A percentile compares a stretch with the other conserved stretches of the same genome.
Evolutionary conservation across 768 basidiomycete genomes (phyloP).

Genomic region (Lentinula raphanica): DNA sequence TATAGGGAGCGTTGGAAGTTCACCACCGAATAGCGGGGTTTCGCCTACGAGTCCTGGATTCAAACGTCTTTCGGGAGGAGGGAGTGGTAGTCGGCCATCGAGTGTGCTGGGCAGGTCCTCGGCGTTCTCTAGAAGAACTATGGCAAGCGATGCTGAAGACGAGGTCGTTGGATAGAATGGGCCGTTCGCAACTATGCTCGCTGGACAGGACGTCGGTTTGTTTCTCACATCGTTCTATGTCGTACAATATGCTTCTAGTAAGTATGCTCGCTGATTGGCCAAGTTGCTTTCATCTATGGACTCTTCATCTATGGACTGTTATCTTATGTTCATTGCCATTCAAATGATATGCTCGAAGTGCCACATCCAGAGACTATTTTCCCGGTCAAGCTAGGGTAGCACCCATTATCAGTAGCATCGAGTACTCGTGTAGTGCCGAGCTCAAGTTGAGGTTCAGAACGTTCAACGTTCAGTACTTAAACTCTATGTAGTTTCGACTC

Average conservation of each 20-base stretch:
- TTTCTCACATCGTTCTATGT: no score
- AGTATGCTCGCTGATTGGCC: no score
- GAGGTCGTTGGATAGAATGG: conserved; percentile 48
- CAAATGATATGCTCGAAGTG: no score
- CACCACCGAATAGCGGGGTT: conserved; percentile 21
- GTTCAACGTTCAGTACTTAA: no score
- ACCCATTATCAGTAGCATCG: no score
- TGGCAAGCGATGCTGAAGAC: conserved; percentile 83
- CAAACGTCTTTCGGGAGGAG: conserved; percentile 46
- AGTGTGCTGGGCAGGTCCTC: conserved; percentile 47
- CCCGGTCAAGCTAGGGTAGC: no score
- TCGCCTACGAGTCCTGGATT: conserved; percentile 31
- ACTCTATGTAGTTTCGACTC: no score
- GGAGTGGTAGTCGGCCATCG: conserved; percentile 33
- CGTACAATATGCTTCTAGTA: no score
- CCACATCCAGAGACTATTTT: no score
- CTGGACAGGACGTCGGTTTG: background rate
- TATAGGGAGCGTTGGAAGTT: conserved; percentile 21
- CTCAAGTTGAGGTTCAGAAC: no score
- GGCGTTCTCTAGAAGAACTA: conserved; percentile 65
- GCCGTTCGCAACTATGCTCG: conserved; percentile 13
- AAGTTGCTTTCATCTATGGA: background rate
- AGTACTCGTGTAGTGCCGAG: no score
- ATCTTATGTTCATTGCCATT: no score
- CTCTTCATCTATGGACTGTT: background rate